These are phyloP conservation scores for Globisporangium barbulae DNA, from an alignment of 352 stramenopile species.

Conservation along the genomic window DNA sequence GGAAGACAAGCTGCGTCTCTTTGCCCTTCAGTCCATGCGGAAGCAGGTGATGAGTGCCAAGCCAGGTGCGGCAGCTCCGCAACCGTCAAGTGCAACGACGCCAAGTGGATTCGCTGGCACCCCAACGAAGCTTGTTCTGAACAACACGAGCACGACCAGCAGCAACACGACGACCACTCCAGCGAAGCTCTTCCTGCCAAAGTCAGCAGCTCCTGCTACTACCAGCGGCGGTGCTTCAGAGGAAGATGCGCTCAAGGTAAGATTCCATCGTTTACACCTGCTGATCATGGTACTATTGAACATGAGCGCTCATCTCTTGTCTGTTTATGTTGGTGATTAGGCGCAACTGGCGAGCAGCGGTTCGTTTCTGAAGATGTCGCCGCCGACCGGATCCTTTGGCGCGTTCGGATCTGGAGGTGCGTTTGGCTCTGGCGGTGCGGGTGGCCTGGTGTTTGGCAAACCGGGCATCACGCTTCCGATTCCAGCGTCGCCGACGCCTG, in stretches of 20 bases:
- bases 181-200: conserved; percentile 3
- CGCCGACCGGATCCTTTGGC: conserved; percentile 27
- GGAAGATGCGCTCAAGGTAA: conserved; percentile 11
- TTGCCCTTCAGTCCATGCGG: conserved; percentile 67
- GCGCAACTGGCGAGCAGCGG: conserved; percentile 16
- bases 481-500: conserved; percentile 45
- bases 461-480: conserved; percentile 69
- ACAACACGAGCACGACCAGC: background rate
- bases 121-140: conserved; percentile 2
- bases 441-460: conserved; percentile 73
- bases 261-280: background rate
- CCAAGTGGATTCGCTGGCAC: conserved; percentile 10
- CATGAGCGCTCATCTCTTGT: no score
- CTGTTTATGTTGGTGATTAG: background rate
- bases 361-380: conserved; percentile 33
- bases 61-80: background rate
- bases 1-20: conserved; percentile 63
- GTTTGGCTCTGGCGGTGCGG: background rate
- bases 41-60: conserved; percentile 39
- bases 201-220: conserved; percentile 2
- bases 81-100: no score
- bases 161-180: conserved; percentile 1
- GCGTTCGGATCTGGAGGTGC: conserved; percentile 52
- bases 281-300: no score
- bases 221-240: background rate